Evolutionary conservation across 805 yeast species (phyloP).

Genomic region (Scheffersomyces coipomensis): DNA sequence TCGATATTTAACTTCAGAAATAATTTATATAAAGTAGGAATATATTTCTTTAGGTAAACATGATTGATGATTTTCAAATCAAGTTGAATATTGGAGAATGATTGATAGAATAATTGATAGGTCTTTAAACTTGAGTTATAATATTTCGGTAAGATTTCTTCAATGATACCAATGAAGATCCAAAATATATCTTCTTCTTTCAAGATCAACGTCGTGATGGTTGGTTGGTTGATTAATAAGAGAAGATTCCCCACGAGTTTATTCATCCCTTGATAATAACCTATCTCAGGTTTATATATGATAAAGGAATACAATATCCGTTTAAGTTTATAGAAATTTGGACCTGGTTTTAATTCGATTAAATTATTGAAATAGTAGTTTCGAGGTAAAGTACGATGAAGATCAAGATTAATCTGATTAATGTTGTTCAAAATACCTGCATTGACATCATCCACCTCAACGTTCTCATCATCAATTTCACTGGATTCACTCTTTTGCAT

Average conservation of each 20-base stretch:
- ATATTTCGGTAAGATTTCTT: slow-evolving; percentile 48
- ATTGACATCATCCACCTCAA: slow-evolving; percentile 5
- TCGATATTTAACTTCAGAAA: slow-evolving; percentile 36
- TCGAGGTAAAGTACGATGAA: slow-evolving; percentile 54
- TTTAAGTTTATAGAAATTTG: slow-evolving; percentile 48
- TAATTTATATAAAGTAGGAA: slow-evolving; percentile 42
- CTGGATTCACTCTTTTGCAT: slow-evolving; percentile 4
- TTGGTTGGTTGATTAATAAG: slow-evolving; percentile 25
- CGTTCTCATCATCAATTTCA: slow-evolving; percentile 15
- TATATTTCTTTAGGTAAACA: slow-evolving; percentile 25
- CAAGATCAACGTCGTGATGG: background rate
- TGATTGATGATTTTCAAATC: slow-evolving; percentile 39
- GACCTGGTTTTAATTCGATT: slow-evolving; percentile 45
- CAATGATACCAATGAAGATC: slow-evolving; percentile 48
- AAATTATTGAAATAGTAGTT: slow-evolving; percentile 47
- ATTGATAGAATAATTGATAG: slow-evolving; percentile 12
- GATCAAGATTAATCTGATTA: slow-evolving; percentile 51
- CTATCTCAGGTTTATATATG: slow-evolving; percentile 45
- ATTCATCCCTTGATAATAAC: slow-evolving; percentile 64
- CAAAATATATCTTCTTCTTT: slow-evolving; percentile 51
- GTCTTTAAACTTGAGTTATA: slow-evolving; percentile 20
- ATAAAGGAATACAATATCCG: slow-evolving; percentile 50
- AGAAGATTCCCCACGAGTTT: slow-evolving; percentile 53
- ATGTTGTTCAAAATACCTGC: slow-evolving; percentile 17
- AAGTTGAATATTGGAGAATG: slow-evolving; percentile 27